These are phyloP conservation scores for Blastobotrys americana DNA, from an alignment of 805 yeast genomes.

Conservation along the genomic window DNA sequence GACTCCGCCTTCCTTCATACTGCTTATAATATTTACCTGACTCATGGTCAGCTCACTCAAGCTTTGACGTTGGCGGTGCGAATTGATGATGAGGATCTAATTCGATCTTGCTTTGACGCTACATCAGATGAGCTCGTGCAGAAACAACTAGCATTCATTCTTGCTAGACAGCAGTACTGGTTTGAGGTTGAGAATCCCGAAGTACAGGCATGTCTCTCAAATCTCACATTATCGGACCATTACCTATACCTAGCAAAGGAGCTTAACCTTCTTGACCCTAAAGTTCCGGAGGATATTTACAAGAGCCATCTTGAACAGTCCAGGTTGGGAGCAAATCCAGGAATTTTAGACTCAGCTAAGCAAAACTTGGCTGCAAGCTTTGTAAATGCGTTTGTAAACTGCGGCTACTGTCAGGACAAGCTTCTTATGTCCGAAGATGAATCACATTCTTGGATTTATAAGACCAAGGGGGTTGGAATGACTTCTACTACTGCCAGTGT, in stretches of 20 bases:
- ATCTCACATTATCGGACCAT: conserved; percentile 69
- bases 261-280: conserved; percentile 80
- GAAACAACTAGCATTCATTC: conserved; percentile 84
- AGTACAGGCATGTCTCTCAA: conserved; percentile 83
- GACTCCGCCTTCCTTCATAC: conserved; percentile 79
- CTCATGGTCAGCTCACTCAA: conserved; percentile 74
- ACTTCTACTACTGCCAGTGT: conserved; percentile 83
- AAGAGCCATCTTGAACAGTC: conserved; percentile 80
- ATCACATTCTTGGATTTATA: conserved; percentile 75
- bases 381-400: conserved; percentile 83
- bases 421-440: conserved; percentile 63
- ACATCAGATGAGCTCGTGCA: conserved; percentile 63
- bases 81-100: conserved; percentile 72
- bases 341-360: conserved; percentile 73
- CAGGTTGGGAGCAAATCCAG: conserved; percentile 47
- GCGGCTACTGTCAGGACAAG: conserved; percentile 86
- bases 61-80: conserved; percentile 86
- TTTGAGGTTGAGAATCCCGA: conserved; percentile 46
- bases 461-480: conserved; percentile 89
- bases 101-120: conserved; percentile 73
- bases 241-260: conserved; percentile 77
- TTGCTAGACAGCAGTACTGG: conserved; percentile 80
- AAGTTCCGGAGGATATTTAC: conserved; percentile 90
- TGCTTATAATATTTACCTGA: conserved; percentile 76
- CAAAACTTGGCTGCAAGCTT: conserved; percentile 93